Base-by-base conservation (phyloP, 1,139 yeast species). In the Debaryomyces coudertii region DNA sequence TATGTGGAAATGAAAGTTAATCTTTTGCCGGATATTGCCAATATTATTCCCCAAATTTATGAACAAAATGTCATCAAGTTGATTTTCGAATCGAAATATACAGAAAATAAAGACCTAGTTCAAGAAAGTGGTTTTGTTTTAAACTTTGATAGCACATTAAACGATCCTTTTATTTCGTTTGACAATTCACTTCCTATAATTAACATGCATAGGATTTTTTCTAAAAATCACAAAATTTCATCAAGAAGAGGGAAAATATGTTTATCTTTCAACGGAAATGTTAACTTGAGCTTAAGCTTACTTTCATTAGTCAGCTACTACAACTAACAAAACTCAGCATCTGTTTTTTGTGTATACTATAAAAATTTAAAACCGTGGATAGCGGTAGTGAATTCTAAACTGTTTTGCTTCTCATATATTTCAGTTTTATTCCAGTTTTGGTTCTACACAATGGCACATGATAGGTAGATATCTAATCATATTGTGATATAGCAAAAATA, bases 11-110 rank as follows among this genome's bases (percentile, higher is more conserved):
- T 42, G 7, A 45, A 43, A 27, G 47, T 51, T 6, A 40, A 48
- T 8, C 50, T 61, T 20, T 35, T 53, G 15, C 60, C 61, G 1
- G 49, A 46, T 6, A 47, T 59, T 11, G 36, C 40, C 7, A 48
- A 54, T n/a, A 28, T 44, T 8, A 50, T 63, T 3, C 45, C 41
- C 15, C 37, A 24, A 31, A 25, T 29, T n/a, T 24, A 30, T 39
- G 34, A 38, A 34, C 30, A 28, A 34, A 23, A 43, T 38, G 20
- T 38, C n/a, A n/a, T 22, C 27, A 27, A 12, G 34, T 9, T 38
- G 20, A 14, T 28, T 7, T 16, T 25, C 1, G 24, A 9, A 12
- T 15, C 35, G 9, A 22, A 9, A 25, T 6, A 7, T 8, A 18
- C 12, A n/a, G 30, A n/a, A 8, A 7, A 2, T 1, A 12, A 18